Base-by-base conservation (phyloP, 305 asterid species). In the Rubia peregrina region DNA sequence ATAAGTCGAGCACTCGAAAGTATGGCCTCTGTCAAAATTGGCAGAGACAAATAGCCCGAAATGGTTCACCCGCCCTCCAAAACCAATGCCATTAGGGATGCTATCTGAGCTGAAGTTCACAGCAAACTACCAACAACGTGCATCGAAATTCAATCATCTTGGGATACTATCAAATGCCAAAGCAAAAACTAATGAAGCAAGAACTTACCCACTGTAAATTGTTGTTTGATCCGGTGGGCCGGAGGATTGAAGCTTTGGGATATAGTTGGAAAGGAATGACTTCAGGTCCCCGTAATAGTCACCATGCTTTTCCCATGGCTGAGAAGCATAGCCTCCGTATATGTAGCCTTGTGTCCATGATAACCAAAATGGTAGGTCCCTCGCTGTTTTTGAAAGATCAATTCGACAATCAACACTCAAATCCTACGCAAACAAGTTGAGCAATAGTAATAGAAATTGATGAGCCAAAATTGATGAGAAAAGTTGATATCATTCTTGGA, bases 321-420 rank as follows among this genome's bases (percentile, higher is more conserved):
- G 97, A 78, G 98, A 94, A 72, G 96, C 97, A 78, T 86, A 89
- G 76, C 98, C 98, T 74, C 96, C 98, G 69, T 89, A 90, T 43
- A 89, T 73, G 81, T 21, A 80, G 49, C 96, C 97, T 78, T 76
- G 71, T 88, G 75, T 94, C 98, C 81, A 85, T 94, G 75, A 94
- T 83, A 74, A 91, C 82, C 85, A 91, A 62, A 70, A 94, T 71
- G 14, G 95, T 83, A 7, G 92, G 89, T 42, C 92, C 97, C 70
- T 77, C 74, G 62, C 62, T 81, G 70, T 82, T 76, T 83, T 97
- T 93, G 95, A 87, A 49, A 87, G 81, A 79, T 80, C 66, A 85
- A 83, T 74, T 67, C 22, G 82, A 77, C 71, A 75, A 75, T 85
- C 67, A 84, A 61, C 78, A 62, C 73, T 53, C 77, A 75, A 79